phyloP scores from a whole-genome alignment of 2,329 filamentous ascomycete genomes.

The Stagonosporopsis rhizophila region DNA sequence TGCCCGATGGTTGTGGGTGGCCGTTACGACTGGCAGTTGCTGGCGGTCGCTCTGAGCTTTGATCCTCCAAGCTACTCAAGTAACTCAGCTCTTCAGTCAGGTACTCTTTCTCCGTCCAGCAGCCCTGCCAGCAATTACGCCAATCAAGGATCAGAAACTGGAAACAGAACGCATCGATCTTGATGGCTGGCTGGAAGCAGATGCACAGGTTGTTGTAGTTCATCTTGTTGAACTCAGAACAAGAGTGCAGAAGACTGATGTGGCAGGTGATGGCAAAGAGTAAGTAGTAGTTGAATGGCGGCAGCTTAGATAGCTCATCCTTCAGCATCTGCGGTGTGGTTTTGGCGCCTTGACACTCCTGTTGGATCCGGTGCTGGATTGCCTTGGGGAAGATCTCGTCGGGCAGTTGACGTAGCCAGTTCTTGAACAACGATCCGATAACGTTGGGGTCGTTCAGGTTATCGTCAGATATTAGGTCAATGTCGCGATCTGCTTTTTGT shows the following conservation, averaged over 20 bases:
- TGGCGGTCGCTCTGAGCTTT: constrained; percentile 21
- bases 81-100: constrained; percentile 44
- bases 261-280: constrained; percentile 98
- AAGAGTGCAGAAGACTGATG: constrained; percentile 86
- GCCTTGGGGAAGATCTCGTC: constrained; percentile 91
- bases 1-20: constrained; percentile 30
- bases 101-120: constrained; percentile 84
- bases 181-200: constrained; percentile 96
- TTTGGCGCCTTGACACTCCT: constrained; percentile 79
- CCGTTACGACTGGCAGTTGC: constrained; percentile 36
- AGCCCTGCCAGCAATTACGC: constrained; percentile 97
- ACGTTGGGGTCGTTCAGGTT: constrained; percentile 97
- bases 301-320: constrained; percentile 91
- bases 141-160: constrained; percentile 94
- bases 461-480: constrained; percentile 85
- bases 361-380: constrained; percentile 79
- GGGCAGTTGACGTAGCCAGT: constrained; percentile 92
- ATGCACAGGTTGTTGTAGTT: constrained; percentile 95
- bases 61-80: constrained; percentile 31
- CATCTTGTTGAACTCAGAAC: constrained; percentile 98
- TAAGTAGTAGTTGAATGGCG: constrained; percentile 96
- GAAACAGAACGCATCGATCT: constrained; percentile 94
- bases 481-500: constrained; percentile 71
- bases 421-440: constrained; percentile 94
- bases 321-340: constrained; percentile 84